Base-by-base conservation (phyloP, 495 filamentous ascomycete species). In the Evernia prunastri region DNA sequence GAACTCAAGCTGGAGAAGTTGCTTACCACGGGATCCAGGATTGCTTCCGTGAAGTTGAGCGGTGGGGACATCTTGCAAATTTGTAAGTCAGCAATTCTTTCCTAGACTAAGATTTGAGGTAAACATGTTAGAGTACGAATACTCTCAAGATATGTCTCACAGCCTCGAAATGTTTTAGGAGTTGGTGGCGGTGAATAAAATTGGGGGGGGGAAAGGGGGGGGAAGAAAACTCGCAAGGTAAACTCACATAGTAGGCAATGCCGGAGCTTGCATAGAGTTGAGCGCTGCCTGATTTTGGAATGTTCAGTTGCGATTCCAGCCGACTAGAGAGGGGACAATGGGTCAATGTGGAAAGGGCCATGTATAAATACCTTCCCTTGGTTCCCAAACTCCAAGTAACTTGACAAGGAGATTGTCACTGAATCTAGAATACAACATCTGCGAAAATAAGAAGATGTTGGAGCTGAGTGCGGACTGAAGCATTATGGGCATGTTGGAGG, bases 351-450 rank as follows among this genome's bases (percentile, higher is more conserved):
- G 49, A 18, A 31, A 31, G 25, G 23, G 25, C 27, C 9, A 18
- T 20, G 29, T 54, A 29, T 54, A 54, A 15, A 54, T 20, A 33
- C 95, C 95, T 69, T 97, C 94, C 75, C 88, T 89, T 61, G 93
- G 89, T 83, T 99, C 95, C 95, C 95, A 99, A 72, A 96, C 90
- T 79, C 95, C 95, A 74, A 97, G 86, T 71, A 97, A 87, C 74
- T 87, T 89, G 78, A 97, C 93, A 40, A 99, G 86, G 60, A 99
- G 88, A 80, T 99, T 97, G 75, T 99, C 95, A 17, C 90, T 90
- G 82, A 99, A 97, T 76, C 92, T 91, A 36, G 88, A 95, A 86
- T 94, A 97, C 70, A 99, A 84, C 94, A 97, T 97, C 82, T 99
- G 95, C 74, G 86, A 90, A 81, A 99, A 87, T 56, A 97, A 80